phyloP scores from a whole-genome alignment of 768 basidiomycete genomes.

The Phallus indusiatus region DNA sequence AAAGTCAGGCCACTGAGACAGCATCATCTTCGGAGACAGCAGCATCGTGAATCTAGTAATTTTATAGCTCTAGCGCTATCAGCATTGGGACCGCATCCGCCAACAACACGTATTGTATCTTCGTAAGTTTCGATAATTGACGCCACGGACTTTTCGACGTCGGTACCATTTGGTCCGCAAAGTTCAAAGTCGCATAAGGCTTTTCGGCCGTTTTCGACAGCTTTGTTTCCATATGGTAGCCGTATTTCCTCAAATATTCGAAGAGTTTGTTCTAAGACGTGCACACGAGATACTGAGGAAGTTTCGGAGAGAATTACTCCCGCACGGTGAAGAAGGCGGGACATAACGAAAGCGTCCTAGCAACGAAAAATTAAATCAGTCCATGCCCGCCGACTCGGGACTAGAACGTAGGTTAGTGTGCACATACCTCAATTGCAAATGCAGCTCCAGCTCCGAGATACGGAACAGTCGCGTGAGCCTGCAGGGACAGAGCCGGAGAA shows the following conservation, averaged over 20 bases:
- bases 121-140: background rate
- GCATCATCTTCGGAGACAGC: background rate
- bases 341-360: slow-evolving; percentile 23
- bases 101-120: background rate
- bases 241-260: slow-evolving; percentile 24
- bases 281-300: background rate
- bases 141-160: background rate
- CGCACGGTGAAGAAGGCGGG: slow-evolving; percentile 19
- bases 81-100: background rate
- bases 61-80: background rate
- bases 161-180: background rate
- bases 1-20: background rate
- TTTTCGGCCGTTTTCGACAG: background rate
- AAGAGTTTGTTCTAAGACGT: slow-evolving; percentile 18
- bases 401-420: slow-evolving; percentile 5
- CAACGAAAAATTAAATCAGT: background rate
- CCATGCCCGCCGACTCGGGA: background rate
- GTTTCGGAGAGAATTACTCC: slow-evolving; percentile 14
- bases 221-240: slow-evolving; percentile 19
- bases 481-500: background rate
- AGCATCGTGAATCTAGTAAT: background rate
- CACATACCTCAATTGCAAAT: slow-evolving; percentile 37
- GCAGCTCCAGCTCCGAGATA: slow-evolving; percentile 41
- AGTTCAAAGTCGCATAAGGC: background rate
- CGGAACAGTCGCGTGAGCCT: slow-evolving; percentile 40